Base-by-base conservation (phyloP, 768 basidiomycete species). In the Leccinum olivaceopallidum region DNA sequence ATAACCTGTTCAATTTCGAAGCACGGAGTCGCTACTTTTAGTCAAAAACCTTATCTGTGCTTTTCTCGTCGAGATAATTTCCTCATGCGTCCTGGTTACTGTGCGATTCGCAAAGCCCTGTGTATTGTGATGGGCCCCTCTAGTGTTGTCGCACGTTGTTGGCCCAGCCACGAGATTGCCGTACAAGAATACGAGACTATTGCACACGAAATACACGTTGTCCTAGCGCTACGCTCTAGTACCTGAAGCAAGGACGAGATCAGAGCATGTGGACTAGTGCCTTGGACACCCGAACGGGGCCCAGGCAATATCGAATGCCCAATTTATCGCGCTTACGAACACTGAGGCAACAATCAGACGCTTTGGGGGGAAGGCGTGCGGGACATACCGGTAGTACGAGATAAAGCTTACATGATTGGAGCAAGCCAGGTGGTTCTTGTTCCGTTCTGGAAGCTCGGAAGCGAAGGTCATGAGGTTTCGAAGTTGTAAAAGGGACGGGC, bases 11-110 rank as follows among this genome's bases (percentile, higher is more conserved):
- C 61, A 59, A 67, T 64, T 58, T 60, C 57, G 67, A 69, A 70
- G 65, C 62, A 61, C 65, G 65, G 60, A 54, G 26, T 58, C 57
- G 62, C 67, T 60, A 49, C 62, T 53, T 69, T 69, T 70, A 70
- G 70, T 42, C 55, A 67, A 69, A 70, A 70, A 70, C 70, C 65
- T 67, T 70, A 70, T 69, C 59, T 61, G 62, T 26, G 54, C 53
- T 59, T 64, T 67, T 30, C 69, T 28, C 62, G 61, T 61, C 47
- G 49, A 47, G 56, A 68, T 53, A 57, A 42, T 64, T 65, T 56
- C 67, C 63, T 57, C 56, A 48, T 71, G 49, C 34, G 65, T 67
- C 53, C 58, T 62, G 32, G 68, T 63, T 66, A 64, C 62, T n/a
- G 56, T 57, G 62, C 51, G 61, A 59, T 64, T 60, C 36, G n/a